phyloP scores from a whole-genome alignment of 345 rosid species.

The Ricinus communis region DNA sequence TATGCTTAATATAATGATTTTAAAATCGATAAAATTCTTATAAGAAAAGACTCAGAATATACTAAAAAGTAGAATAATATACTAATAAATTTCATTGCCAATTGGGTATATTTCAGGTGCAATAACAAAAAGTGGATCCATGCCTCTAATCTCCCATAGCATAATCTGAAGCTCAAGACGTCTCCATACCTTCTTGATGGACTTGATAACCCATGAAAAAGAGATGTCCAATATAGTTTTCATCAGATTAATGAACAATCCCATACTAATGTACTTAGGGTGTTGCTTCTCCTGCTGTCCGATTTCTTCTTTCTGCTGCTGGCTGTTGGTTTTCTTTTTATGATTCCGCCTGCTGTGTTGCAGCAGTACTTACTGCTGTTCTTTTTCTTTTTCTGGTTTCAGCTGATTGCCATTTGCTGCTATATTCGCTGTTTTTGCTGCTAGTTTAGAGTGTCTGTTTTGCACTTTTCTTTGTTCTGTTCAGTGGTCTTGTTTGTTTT shows the following conservation, averaged over 20 bases:
- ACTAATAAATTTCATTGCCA: not conserved
- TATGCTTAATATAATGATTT: no score
- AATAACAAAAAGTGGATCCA: slow-evolving; percentile 1
- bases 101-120: not conserved
- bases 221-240: not conserved
- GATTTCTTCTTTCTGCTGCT: no score
- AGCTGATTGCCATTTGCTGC: no score
- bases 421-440: no score
- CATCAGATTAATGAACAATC: not conserved
- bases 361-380: no score
- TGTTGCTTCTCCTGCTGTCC: no score
- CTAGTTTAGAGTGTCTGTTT: no score
- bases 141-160: slow-evolving; percentile 13
- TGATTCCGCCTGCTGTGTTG: no score
- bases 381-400: no score
- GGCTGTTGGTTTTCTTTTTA: no score
- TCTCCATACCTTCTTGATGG: not conserved
- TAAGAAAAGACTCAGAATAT: not conserved
- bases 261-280: no score
- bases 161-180: slow-evolving; percentile 5
- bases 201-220: not conserved
- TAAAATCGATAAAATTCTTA: no score
- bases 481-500: not conserved
- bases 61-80: not conserved
- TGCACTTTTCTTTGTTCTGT: not conserved